Percentiles rank a stretch among this genome's conserved stretches.
phyloP scores from a whole-genome alignment of 352 stramenopile genomes.

The Phytophthora syringae region DNA sequence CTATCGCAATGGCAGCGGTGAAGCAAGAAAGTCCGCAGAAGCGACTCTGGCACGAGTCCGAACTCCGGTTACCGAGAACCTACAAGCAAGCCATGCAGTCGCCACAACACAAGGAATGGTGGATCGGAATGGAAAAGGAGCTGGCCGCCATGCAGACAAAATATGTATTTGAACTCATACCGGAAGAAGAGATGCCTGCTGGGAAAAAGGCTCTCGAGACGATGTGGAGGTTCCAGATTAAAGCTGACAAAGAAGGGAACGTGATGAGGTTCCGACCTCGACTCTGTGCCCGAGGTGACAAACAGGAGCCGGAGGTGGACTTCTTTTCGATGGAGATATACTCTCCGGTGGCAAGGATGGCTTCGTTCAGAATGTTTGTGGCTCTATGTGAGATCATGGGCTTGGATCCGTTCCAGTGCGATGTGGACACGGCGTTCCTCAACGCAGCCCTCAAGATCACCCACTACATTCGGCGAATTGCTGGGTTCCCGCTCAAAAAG shows the following conservation, averaged over 20 bases:
- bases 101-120: no score
- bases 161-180: no score
- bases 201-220: no score
- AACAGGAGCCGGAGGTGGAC: not conserved
- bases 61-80: no score
- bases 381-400: not conserved
- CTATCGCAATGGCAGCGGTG: no score
- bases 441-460: not conserved
- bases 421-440: not conserved
- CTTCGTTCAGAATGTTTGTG: slow-evolving; percentile 12
- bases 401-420: slow-evolving; percentile 1
- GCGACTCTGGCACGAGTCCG: no score
- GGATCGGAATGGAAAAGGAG: no score
- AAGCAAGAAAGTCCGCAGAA: no score
- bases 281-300: slow-evolving; percentile 8
- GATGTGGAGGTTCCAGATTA: slow-evolving; percentile 11
- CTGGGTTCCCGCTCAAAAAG: not conserved
- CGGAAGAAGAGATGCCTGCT: no score
- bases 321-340: slow-evolving; percentile 4
- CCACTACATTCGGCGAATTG: slow-evolving; percentile 5
- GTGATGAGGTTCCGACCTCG: slow-evolving; percentile 2
- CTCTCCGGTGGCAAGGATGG: slow-evolving; percentile 7
- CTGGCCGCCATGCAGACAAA: no score
- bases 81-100: no score
- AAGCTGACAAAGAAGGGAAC: slow-evolving; percentile 10